phyloP scores from a whole-genome alignment of 106 monocot species.

The Chionographis japonica region DNA sequence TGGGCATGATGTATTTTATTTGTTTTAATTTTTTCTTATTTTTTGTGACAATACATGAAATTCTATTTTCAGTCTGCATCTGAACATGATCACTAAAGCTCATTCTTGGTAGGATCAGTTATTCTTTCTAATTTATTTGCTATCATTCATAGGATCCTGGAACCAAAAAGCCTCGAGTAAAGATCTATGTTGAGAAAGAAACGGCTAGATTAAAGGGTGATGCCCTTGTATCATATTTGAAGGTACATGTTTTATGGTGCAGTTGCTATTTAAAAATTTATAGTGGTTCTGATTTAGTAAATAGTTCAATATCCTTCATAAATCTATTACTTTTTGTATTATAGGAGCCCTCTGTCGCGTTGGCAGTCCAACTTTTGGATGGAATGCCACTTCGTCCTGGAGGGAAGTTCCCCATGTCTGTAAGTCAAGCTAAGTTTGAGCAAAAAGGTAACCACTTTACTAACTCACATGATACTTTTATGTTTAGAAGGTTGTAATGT shows the following conservation, averaged over 20 bases:
- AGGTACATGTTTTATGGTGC: slow-evolving; percentile 35
- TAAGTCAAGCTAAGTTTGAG: slow-evolving; percentile 83
- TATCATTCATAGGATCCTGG: slow-evolving; percentile 71
- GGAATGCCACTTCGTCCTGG: slow-evolving; percentile 71
- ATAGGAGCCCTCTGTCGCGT: slow-evolving; percentile 94
- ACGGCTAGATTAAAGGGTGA: slow-evolving; percentile 90
- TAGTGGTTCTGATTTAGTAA: not conserved
- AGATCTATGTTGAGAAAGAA: slow-evolving; percentile 85
- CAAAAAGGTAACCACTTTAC: slow-evolving; percentile 67
- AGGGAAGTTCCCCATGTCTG: slow-evolving; percentile 69
- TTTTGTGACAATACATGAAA: no score
- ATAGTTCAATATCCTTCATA: not conserved
- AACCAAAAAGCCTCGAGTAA: slow-evolving; percentile 89
- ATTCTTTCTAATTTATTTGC: not conserved
- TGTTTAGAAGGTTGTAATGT: not conserved
- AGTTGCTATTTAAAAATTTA: not conserved
- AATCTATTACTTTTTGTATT: not conserved
- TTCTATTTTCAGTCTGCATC: no score
- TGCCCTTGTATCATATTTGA: slow-evolving; percentile 86
- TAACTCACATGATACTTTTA: not conserved
- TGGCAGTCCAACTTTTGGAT: slow-evolving; percentile 91
- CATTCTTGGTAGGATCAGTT: not conserved
- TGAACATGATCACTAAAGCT: not conserved
- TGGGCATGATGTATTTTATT: no score
- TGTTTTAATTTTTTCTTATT: no score